Percentiles rank a stretch among this genome's conserved stretches.
These are phyloP conservation scores for Monosporozyma unispora DNA, from an alignment of 805 yeast species.

Conservation along the genomic window DNA sequence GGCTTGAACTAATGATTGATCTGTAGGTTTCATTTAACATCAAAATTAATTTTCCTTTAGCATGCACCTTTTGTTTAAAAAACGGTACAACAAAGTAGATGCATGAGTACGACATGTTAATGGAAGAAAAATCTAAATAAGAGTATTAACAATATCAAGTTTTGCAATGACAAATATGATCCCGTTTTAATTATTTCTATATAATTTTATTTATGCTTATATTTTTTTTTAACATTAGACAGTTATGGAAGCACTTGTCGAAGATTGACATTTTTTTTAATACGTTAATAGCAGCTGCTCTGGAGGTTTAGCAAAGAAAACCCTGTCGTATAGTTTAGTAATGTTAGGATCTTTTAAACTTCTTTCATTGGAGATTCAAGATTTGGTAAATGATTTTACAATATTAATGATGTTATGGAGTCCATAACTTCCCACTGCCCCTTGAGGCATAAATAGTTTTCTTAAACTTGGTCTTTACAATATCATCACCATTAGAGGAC, in stretches of 20 bases:
- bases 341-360: neutral
- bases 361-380: neutral
- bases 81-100: too few species aligned
- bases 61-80: too few species aligned
- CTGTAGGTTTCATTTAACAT: too few species aligned
- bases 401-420: too few species aligned
- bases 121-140: too few species aligned
- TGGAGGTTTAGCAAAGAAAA: too few species aligned
- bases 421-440: conserved; percentile 54
- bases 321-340: neutral
- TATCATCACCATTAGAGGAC: conserved; percentile 23
- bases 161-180: neutral
- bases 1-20: too few species aligned
- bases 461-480: conserved; percentile 37
- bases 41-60: too few species aligned
- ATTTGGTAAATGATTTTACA: too few species aligned
- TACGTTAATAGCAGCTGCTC: neutral
- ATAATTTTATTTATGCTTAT: neutral
- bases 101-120: too few species aligned
- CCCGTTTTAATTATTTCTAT: neutral
- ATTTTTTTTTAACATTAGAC: neutral
- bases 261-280: neutral
- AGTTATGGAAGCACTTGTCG: neutral
- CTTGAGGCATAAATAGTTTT: conserved; percentile 50
- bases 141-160: neutral